Evolutionary conservation across 331 rosid species (phyloP), one percentile per base, ranked within the genome.

Genomic region (Erythrophleum ivorense): DNA sequence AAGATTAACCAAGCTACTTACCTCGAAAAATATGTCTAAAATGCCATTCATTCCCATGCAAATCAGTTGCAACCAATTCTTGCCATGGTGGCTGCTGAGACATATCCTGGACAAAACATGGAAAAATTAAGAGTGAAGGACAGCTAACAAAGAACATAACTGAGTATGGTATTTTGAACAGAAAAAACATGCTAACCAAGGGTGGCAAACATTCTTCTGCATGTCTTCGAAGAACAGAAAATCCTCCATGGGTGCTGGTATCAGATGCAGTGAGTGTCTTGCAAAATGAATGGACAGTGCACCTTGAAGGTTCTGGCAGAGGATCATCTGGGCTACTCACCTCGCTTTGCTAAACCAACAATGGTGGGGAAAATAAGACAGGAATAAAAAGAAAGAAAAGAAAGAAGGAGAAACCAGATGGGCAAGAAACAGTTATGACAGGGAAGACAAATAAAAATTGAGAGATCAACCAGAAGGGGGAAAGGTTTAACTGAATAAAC

Each of bases 41-140:
- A 88, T 91, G 99, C 99, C 99, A 95, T 82, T 93, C 94, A 86
- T 78, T 90, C 68, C 96, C 92, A 78, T 93, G 99, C 87, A 95
- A 86, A 88, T 95, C 99, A 81, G 97, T 84, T 71, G 99, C 98
- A 74, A 93, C 93, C 89, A 95, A 86, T 84, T 95, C 99, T 88
- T 95, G 99, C 98, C 99, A 95, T 4, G 99, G 99, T 45, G 98
- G 99, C 87, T 93, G 99, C 89, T 95, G 99, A 70, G 98, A 85
- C 99, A 95, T 95, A 83, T 95, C 99, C 99, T 95, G 89, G 78
- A 88, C 78, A 77, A 57, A 82, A 48, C 19, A 78, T n/a, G 46
- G 41, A 19, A 82, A 72, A 63, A 72, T 45, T 69, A 21, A 43
- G 58, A 53, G 50, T 70, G 45, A 59, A 34, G 81, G 19, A 77